A percentile compares a stretch with the other conserved stretches of the same genome.
phyloP scores from a whole-genome alignment of 1,284 basidiomycete species.

The Papiliotrema flavescens region DNA sequence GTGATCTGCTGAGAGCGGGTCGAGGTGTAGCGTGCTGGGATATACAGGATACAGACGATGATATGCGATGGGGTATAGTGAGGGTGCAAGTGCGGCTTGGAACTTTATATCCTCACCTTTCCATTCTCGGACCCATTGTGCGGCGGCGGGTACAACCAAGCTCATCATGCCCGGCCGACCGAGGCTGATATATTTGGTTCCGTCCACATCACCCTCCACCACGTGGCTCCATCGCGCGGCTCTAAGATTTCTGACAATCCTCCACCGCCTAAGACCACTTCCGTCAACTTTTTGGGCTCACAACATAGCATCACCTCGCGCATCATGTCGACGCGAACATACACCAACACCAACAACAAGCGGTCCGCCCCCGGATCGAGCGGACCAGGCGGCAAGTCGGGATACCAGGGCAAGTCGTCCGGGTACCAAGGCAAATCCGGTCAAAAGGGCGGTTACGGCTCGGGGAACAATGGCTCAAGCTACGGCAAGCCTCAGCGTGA shows the following conservation, averaged over 20 bases:
- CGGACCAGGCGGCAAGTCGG: background rate
- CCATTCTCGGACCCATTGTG: too few relatives aligned
- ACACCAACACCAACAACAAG: conserved; percentile 11
- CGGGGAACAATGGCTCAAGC: background rate
- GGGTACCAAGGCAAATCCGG: background rate
- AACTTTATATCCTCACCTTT: background rate
- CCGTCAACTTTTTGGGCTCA: background rate
- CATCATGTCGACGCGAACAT: background rate
- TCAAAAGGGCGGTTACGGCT: too few relatives aligned
- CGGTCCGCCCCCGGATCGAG: conserved; percentile 3
- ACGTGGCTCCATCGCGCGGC: background rate
- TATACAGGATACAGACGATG: too few relatives aligned
- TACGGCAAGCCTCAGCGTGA: background rate
- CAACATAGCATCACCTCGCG: background rate
- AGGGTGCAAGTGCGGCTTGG: background rate
- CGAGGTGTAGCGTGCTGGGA: too few relatives aligned
- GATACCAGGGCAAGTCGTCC: background rate
- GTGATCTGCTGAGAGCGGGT: too few relatives aligned
- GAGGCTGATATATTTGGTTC: conserved; percentile 2
- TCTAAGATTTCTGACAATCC: conserved; percentile 1
- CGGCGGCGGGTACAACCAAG: background rate
- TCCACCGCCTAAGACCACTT: background rate
- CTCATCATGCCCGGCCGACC: background rate
- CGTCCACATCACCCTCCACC: conserved; percentile 1
- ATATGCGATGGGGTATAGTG: background rate